Evolutionary conservation across 1,284 basidiomycete species (phyloP).

Genomic region (Pyrrhoderma noxium): DNA sequence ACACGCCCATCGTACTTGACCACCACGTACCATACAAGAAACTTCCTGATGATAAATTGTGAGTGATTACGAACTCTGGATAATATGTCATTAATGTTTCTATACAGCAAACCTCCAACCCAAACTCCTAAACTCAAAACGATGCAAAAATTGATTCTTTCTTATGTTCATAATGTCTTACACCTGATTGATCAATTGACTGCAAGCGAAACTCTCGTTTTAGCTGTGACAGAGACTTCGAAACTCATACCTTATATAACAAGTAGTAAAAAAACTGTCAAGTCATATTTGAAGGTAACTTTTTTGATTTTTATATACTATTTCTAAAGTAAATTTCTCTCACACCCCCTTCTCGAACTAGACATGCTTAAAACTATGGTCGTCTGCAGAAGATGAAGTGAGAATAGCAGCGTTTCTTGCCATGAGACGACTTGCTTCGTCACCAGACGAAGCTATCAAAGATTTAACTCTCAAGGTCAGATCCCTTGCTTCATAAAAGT

Average conservation of each 20-base stretch:
- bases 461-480: slow-evolving; percentile 82
- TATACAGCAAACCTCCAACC: slow-evolving; percentile 62
- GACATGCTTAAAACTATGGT: slow-evolving; percentile 83
- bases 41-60: slow-evolving; percentile 80
- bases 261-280: slow-evolving; percentile 76
- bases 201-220: slow-evolving; percentile 57
- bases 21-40: slow-evolving; percentile 88
- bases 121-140: slow-evolving; percentile 70
- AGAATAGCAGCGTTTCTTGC: slow-evolving; percentile 88
- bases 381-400: slow-evolving; percentile 71
- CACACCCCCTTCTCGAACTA: slow-evolving; percentile 24
- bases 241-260: slow-evolving; percentile 85
- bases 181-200: slow-evolving; percentile 76
- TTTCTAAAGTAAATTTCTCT: not conserved
- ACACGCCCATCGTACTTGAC: slow-evolving; percentile 83
- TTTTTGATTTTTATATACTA: not conserved
- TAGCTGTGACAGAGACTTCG: slow-evolving; percentile 75
- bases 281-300: slow-evolving; percentile 76
- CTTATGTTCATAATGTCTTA: slow-evolving; percentile 82
- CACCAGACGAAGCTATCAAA: slow-evolving; percentile 75
- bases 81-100: not conserved
- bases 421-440: slow-evolving; percentile 73
- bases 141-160: slow-evolving; percentile 85
- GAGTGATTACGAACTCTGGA: slow-evolving; percentile 27
- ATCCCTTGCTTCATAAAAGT: slow-evolving; percentile 10